Conservation (phyloP, 257 asterid species). For the Solanum chiquidenum region DNA sequence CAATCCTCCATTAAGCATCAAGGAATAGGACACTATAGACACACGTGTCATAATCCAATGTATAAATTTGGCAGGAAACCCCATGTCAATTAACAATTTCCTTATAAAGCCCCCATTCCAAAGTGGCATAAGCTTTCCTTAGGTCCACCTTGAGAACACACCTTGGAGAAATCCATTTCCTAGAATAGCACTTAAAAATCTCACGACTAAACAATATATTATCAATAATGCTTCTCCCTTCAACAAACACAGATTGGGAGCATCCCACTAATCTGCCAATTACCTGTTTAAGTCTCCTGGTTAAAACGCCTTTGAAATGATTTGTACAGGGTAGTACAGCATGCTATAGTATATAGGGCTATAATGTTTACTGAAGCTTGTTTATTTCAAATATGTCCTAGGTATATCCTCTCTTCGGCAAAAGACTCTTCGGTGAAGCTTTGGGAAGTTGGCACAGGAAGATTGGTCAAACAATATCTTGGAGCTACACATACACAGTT, state of each 20-base stretch:
- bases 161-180: neutral
- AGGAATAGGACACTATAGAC: neutral
- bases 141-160: neutral
- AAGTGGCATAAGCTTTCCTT: neutral
- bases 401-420: conserved; percentile 71
- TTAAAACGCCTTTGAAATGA: too few relatives aligned
- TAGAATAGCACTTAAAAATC: neutral
- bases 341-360: neutral
- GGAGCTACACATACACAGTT: conserved; percentile 53
- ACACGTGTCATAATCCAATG: neutral
- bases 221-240: neutral
- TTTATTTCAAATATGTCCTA: conserved; percentile 9
- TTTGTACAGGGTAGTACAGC: too few relatives aligned
- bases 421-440: conserved; percentile 74
- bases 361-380: neutral
- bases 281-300: neutral
- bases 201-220: neutral
- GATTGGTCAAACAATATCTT: conserved; percentile 53
- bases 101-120: neutral
- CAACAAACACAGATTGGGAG: neutral
- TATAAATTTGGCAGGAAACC: neutral
- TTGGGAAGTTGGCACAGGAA: conserved; percentile 77
- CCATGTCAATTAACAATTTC: neutral
- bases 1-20: neutral
- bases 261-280: neutral